Conservation (phyloP, 2,329 filamentous ascomycete species). For the Trichoderma citrinoviride region DNA sequence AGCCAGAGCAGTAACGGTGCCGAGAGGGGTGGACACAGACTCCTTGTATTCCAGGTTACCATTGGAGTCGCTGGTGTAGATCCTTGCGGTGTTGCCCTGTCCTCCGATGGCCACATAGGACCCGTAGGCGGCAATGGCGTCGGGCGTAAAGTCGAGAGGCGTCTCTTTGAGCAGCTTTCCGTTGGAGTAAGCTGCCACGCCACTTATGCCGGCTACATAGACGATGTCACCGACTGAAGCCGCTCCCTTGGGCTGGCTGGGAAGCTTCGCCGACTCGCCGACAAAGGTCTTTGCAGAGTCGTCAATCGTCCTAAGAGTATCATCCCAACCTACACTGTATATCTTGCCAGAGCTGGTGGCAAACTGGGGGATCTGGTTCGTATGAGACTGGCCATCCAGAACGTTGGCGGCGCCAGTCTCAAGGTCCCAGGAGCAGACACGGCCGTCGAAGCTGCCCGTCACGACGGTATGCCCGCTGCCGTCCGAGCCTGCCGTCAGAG, state of each 20-base stretch:
- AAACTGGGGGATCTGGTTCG: constrained; percentile 81
- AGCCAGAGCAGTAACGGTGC: constrained; percentile 72
- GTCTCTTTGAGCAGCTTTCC: constrained; percentile 59
- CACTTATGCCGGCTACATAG: constrained; percentile 56
- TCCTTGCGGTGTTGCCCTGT: constrained; percentile 68
- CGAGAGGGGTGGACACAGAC: constrained; percentile 65
- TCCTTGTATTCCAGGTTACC: constrained; percentile 54
- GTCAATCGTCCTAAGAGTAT: constrained; percentile 78
- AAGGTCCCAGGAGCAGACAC: constrained; percentile 81
- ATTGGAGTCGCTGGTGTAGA: constrained; percentile 61
- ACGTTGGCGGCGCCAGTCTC: constrained; percentile 64
- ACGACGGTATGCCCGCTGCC: constrained; percentile 65
- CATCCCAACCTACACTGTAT: constrained; percentile 94
- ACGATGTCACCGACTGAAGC: constrained; percentile 52
- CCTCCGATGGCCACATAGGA: constrained; percentile 71
- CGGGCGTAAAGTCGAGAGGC: constrained; percentile 63
- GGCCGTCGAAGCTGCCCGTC: constrained; percentile 90
- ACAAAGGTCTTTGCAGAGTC: constrained; percentile 71
- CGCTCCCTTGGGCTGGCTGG: constrained; percentile 77
- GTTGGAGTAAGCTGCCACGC: constrained; percentile 55
- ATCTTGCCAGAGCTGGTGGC: constrained; percentile 59
- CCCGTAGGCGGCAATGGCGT: constrained; percentile 67
- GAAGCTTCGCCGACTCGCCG: constrained; percentile 64
- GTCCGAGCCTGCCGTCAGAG: constrained; percentile 51
- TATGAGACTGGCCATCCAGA: constrained; percentile 78